Evolutionary conservation across 768 basidiomycete genomes (phyloP).

Genomic region (Coprinopsis sp.): DNA sequence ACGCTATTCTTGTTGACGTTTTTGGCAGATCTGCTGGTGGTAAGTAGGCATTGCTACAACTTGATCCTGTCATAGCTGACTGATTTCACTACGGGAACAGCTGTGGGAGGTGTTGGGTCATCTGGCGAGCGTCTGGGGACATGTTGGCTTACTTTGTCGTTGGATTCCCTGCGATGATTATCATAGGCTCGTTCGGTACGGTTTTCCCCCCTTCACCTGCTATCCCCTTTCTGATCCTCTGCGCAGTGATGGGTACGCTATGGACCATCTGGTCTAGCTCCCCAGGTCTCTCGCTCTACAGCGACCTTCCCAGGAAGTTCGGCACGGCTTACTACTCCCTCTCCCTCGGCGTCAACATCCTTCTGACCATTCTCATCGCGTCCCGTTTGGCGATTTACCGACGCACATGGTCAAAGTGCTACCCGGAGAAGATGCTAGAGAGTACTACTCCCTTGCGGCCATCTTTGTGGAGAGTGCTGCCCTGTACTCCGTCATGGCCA

Average conservation of each 20-base stretch:
- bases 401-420: slow-evolving; percentile 23
- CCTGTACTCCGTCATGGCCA: slow-evolving; percentile 36
- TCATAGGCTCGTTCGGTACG: slow-evolving; percentile 39
- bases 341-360: slow-evolving; percentile 37
- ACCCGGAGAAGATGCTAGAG: slow-evolving; percentile 27
- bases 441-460: slow-evolving; percentile 33
- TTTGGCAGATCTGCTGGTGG: slow-evolving; percentile 39
- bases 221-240: not conserved
- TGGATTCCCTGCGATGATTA: slow-evolving; percentile 30
- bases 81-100: not conserved
- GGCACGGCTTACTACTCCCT: slow-evolving; percentile 36
- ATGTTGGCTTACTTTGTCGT: slow-evolving; percentile 27
- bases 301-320: slow-evolving; percentile 27
- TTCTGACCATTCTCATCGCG: slow-evolving; percentile 36
- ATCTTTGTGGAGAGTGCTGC: slow-evolving; percentile 43
- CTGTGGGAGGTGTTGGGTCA: slow-evolving; percentile 40
- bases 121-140: slow-evolving; percentile 36
- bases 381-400: slow-evolving; percentile 31
- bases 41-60: slow-evolving; percentile 16
- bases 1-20: slow-evolving; percentile 40
- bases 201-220: not conserved
- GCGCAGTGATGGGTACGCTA: slow-evolving; percentile 34
- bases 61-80: not conserved
- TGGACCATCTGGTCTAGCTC: slow-evolving; percentile 41
- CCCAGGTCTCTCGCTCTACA: slow-evolving; percentile 37